A percentile compares a stretch with the other conserved stretches of the same genome.
Evolutionary conservation across 2,329 filamentous ascomycete genomes (phyloP).

Genomic region (Arthrobotrys sphaeroides): DNA sequence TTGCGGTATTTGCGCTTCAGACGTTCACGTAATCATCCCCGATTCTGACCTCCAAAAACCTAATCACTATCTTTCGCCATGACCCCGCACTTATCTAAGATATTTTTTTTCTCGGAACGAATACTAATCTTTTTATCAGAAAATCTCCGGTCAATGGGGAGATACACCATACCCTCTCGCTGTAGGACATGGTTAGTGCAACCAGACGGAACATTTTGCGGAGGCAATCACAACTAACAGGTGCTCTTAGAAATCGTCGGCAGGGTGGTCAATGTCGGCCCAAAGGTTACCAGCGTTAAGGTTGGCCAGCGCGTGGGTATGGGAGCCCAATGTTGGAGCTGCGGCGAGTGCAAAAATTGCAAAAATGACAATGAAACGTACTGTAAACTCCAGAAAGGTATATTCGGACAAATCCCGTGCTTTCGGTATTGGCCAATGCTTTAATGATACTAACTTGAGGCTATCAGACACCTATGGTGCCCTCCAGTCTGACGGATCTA

Average conservation of each 20-base stretch:
- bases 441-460: constrained; percentile 66
- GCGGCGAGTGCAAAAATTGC: constrained; percentile 73
- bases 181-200: constrained; percentile 71
- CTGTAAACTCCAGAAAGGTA: constrained; percentile 63
- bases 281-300: constrained; percentile 71
- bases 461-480: constrained; percentile 65
- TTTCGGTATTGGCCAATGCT: constrained; percentile 65
- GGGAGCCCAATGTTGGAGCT: constrained; percentile 74
- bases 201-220: not conserved
- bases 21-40: constrained; percentile 67
- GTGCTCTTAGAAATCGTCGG: constrained; percentile 72
- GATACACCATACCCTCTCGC: constrained; percentile 70
- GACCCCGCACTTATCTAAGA: not conserved
- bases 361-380: constrained; percentile 75
- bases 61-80: not conserved
- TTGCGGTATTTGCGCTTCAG: constrained; percentile 79
- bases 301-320: constrained; percentile 73
- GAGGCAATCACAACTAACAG: constrained; percentile 10
- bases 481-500: constrained; percentile 65
- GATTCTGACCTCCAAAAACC: not conserved
- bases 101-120: not conserved
- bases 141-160: constrained; percentile 71
- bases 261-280: constrained; percentile 73
- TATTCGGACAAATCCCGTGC: not conserved
- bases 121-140: constrained; percentile 55